Evolutionary conservation across 2,329 filamentous ascomycete species (phyloP), one percentile per base, ranked within the genome.

Genomic region (Macrophomina phaseolina): DNA sequence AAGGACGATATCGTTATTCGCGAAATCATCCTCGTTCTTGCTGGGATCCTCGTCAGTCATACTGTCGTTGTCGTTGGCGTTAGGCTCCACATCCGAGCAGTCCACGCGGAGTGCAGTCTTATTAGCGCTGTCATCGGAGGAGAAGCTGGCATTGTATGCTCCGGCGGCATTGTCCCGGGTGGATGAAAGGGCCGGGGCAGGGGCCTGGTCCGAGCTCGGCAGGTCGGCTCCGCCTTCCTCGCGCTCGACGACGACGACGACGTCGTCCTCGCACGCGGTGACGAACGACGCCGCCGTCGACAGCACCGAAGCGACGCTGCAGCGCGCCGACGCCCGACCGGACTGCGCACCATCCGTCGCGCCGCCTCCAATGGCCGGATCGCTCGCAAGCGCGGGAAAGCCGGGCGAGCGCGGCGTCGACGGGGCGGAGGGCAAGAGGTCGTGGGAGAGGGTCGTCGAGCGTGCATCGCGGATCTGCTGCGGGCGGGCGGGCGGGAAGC

Each of bases 51-150:
- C 36, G 11, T 38, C 36, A 1, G 36, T 38, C 36, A 38, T 38
- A 2, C 36, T 38, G 36, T 38, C 36, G 36, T 38, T 38, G 4
- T 38, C 36, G 36, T 38, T 12, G 36, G 6, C 4, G 2, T 38
- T 12, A 1, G 4, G 11, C 36, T 12, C 36, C 2, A 38, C 11
- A 8, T 38, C 36, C 36, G 36, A 4, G 11, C 36, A 8, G 36
- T 12, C 36, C 36, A 38, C 1, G 36, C 58, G 91, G 97, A 75
- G 89, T 93, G 56, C 1, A 14, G 36, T 23, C 23, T 23, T 38
- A 38, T 38, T 7, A 38, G 36, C 7, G 36, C 7, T 42, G 16
- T 16, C 53, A 16, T 16, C 32, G 18, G 18, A 11, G n/a, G 4
- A 11, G 11, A 58, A 58, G 28, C 12, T 8, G 12, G n/a, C 38